These are phyloP conservation scores for Elasticomyces elasticus DNA, from an alignment of 495 filamentous ascomycete species.

Conservation along the genomic window DNA sequence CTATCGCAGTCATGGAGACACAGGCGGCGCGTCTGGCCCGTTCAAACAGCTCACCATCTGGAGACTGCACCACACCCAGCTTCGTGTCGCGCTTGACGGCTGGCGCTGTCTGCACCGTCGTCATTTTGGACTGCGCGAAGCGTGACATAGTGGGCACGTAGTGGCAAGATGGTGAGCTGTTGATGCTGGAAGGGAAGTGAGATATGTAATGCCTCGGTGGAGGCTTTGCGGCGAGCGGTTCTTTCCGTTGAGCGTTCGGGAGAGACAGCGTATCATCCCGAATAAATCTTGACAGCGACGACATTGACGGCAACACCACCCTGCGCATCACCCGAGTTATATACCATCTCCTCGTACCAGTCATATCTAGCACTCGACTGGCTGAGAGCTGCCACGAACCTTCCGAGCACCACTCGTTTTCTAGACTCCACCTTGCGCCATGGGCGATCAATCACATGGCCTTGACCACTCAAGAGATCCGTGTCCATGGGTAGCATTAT, in stretches of 20 bases:
- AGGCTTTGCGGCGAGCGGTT: neutral
- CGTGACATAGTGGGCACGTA: slow-evolving; percentile 15
- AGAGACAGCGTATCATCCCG: neutral
- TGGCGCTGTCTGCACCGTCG: too few species aligned
- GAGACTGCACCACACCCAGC: neutral
- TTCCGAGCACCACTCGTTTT: neutral
- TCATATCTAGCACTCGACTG: neutral
- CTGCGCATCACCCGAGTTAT: neutral
- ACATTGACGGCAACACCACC: neutral
- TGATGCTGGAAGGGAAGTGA: neutral
- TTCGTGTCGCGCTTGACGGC: slow-evolving; percentile 1
- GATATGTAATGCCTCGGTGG: neutral
- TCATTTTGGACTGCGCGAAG: slow-evolving; percentile 6
- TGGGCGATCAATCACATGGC: slow-evolving; percentile 15
- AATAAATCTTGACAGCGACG: neutral
- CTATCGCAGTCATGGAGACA: neutral
- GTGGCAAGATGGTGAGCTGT: slow-evolving; percentile 10
- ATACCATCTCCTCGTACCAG: neutral
- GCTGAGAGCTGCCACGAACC: neutral
- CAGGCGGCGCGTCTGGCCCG: neutral
- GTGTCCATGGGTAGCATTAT: slow-evolving; percentile 91
- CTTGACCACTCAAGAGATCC: slow-evolving; percentile 81
- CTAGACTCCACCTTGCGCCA: neutral
- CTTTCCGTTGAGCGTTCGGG: neutral
- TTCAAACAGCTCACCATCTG: slow-evolving; percentile 16